Percentiles rank a stretch among this genome's conserved stretches.
phyloP scores from a whole-genome alignment of 1,139 yeast genomes.

The Pichia sp. region DNA sequence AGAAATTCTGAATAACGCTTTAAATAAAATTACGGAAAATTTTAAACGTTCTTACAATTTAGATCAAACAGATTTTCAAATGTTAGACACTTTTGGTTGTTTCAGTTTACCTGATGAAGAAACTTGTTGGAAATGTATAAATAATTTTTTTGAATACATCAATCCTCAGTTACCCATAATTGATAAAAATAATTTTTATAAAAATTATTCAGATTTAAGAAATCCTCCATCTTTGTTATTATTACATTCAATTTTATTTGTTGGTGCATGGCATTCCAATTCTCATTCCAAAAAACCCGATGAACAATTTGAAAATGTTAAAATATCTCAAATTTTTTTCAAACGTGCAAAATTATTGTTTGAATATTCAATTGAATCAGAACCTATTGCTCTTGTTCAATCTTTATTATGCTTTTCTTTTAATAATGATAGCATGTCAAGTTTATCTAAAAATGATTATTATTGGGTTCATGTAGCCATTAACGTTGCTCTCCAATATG shows the following conservation, averaged over 20 bases:
- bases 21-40: slow-evolving; percentile 29
- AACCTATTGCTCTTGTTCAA: slow-evolving; percentile 61
- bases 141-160: slow-evolving; percentile 44
- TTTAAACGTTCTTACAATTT: slow-evolving; percentile 33
- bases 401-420: slow-evolving; percentile 60
- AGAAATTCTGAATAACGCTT: slow-evolving; percentile 22
- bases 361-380: slow-evolving; percentile 65
- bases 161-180: slow-evolving; percentile 69
- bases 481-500: slow-evolving; percentile 73
- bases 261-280: slow-evolving; percentile 45
- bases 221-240: slow-evolving; percentile 66
- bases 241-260: slow-evolving; percentile 61
- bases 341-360: slow-evolving; percentile 73
- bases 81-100: slow-evolving; percentile 65
- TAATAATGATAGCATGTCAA: slow-evolving; percentile 78
- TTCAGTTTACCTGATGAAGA: slow-evolving; percentile 60
- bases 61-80: slow-evolving; percentile 45
- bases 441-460: slow-evolving; percentile 64
- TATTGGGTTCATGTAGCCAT: slow-evolving; percentile 76
- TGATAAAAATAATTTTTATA: slow-evolving; percentile 58
- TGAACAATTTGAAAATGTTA: slow-evolving; percentile 22
- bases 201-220: slow-evolving; percentile 48
- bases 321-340: slow-evolving; percentile 48
- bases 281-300: slow-evolving; percentile 50
- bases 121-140: slow-evolving; percentile 56